phyloP scores from a whole-genome alignment of 225 moss, liverwort and hornwort genomes.

The Pleurozium schreberi region DNA sequence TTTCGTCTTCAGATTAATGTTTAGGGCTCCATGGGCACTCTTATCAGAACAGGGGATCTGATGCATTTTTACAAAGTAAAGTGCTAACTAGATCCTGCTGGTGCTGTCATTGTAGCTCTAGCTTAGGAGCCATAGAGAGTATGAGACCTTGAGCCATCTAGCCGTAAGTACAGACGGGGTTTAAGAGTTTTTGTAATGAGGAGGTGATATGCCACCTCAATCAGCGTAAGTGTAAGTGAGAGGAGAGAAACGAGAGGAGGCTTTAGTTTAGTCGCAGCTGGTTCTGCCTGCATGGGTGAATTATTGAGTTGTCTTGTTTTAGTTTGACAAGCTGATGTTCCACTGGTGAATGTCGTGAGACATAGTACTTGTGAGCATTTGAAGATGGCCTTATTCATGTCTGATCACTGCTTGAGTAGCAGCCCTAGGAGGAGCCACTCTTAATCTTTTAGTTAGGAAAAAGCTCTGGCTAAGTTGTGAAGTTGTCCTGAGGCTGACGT shows the following conservation, averaged over 20 bases:
- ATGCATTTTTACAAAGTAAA: slow-evolving; percentile 49
- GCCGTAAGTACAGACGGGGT: slow-evolving; percentile 24
- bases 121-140: slow-evolving; percentile 3
- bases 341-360: slow-evolving; percentile 6
- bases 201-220: slow-evolving; percentile 26
- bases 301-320: slow-evolving; percentile 19
- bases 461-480: background rate
- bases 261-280: slow-evolving; percentile 24
- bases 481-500: slow-evolving; percentile 2
- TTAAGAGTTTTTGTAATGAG: slow-evolving; percentile 36
- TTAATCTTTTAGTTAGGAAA: background rate
- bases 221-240: slow-evolving; percentile 14
- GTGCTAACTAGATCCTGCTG: slow-evolving; percentile 27
- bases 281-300: slow-evolving; percentile 1
- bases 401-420: slow-evolving; percentile 10
- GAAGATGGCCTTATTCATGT: slow-evolving; percentile 10
- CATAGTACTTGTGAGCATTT: slow-evolving; percentile 5
- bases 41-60: slow-evolving; percentile 12
- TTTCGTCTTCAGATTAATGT: slow-evolving; percentile 20
- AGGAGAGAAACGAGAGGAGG: slow-evolving; percentile 30
- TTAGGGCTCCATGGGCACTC: slow-evolving; percentile 11
- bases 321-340: slow-evolving; percentile 24
- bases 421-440: background rate
- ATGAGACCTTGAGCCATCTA: slow-evolving; percentile 12
- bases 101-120: slow-evolving; percentile 13